Evolutionary conservation across 2,329 filamentous ascomycete species (phyloP).

Genomic region (Sphaerulina musiva): DNA sequence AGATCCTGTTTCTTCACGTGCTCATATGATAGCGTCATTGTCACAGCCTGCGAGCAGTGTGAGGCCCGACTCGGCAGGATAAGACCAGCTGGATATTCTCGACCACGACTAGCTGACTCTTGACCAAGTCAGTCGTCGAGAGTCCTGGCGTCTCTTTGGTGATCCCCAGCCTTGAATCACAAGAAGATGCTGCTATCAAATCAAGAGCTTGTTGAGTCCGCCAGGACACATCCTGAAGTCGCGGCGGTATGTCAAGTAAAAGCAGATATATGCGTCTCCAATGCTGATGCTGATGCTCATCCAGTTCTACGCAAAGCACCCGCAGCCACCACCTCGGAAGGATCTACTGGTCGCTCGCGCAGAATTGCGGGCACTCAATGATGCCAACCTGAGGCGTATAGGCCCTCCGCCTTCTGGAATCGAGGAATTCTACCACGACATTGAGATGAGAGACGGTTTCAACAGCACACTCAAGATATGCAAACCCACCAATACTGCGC

Average conservation of each 20-base stretch:
- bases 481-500: conserved; percentile 19
- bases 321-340: conserved; percentile 6
- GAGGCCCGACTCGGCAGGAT: background rate
- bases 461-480: conserved; percentile 33
- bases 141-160: too few relatives aligned
- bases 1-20: background rate
- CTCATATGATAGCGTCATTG: background rate
- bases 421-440: conserved; percentile 35
- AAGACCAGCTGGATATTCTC: background rate
- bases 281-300: conserved; percentile 7
- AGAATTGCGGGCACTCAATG: conserved; percentile 5
- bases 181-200: conserved; percentile 13
- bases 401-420: conserved; percentile 19
- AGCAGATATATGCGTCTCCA: background rate
- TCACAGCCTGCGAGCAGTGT: background rate
- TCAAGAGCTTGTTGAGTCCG: conserved; percentile 12
- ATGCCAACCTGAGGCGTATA: conserved; percentile 11
- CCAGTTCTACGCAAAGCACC: conserved; percentile 16
- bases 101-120: background rate
- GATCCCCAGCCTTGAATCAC: background rate
- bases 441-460: conserved; percentile 33
- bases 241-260: conserved; percentile 8
- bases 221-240: conserved; percentile 17
- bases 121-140: background rate
- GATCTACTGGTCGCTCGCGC: conserved; percentile 9